Base-by-base conservation (phyloP, 495 filamentous ascomycete genomes). In the Talaromyces proteolyticus region DNA sequence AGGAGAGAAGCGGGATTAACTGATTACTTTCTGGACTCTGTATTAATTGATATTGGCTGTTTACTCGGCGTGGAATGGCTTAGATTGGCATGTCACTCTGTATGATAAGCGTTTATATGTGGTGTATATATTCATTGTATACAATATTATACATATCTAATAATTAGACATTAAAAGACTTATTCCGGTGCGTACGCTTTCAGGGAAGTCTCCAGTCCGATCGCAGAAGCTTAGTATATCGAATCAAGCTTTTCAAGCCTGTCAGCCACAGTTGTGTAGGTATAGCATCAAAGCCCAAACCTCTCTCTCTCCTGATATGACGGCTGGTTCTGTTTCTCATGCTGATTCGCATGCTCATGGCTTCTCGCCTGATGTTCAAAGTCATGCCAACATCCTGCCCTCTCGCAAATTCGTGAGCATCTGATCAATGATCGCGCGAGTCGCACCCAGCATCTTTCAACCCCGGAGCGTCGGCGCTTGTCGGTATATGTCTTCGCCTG, bases 371-470 rank as follows among this genome's bases (percentile, higher is more conserved):
- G 77, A 54, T 94, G 88, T 61, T 96, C 91, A 63, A 88, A 96
- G 0, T 86, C 86, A 59, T 96, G 91, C 0, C 88, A 0, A 86
- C 81, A 48, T 80, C 82, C 52, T 84, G 64, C 88, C 88, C 19
- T 81, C 77, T 24, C 81, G 76, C 11, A 96, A 63, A 57, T 87
- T 87, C 63, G 78, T 82, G 55, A 96, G 60, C 93, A 97, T 94
- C 63, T 93, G 88, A 14, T 86, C 92, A 0, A 92, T 97, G 52
- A 96, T 95, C 43, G 93, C 93, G 25, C 90, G 78, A 0, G 93
- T 97, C 0, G 93, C 93, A 18, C 4, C 97, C 84, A 1, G 91
- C 92, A 67, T 96, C 93, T 29, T 84, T 79, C 7, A 96, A 68
- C 0, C 90, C 91, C 12, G 79, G 70, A 0, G 93, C 92, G 81